Percentiles rank a stretch among this genome's conserved stretches.
Conservation (phyloP, 2,329 filamentous ascomycete species). For the Venturia pyrina region DNA sequence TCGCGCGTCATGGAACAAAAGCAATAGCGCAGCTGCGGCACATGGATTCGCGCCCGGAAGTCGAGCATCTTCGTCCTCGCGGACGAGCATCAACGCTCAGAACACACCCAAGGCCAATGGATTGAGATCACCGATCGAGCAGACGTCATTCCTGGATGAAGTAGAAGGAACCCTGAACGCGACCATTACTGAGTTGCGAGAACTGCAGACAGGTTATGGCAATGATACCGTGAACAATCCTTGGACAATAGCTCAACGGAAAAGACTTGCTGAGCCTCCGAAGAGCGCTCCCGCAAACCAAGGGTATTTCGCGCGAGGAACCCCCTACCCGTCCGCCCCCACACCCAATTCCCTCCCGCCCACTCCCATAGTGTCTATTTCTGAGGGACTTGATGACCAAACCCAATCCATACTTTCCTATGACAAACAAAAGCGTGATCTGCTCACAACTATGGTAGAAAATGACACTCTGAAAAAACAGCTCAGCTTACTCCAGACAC, state of each 20-base stretch:
- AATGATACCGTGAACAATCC: background rate
- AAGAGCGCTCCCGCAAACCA: slow-evolving; percentile 5
- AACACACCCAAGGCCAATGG: background rate
- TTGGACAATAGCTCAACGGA: background rate
- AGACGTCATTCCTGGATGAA: background rate
- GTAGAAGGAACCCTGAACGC: slow-evolving; percentile 12
- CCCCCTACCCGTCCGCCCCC: background rate
- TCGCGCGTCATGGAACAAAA: background rate
- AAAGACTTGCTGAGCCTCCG: background rate
- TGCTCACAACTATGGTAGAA: slow-evolving; percentile 4
- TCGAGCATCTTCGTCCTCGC: background rate
- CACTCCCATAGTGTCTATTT: background rate
- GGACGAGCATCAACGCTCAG: background rate
- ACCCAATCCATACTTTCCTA: background rate
- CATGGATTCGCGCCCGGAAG: background rate
- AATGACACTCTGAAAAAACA: slow-evolving; percentile 12
- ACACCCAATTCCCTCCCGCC: background rate
- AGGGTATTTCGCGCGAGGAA: background rate
- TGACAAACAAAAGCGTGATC: background rate
- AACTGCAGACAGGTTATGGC: slow-evolving; percentile 3
- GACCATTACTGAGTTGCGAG: slow-evolving; percentile 11
- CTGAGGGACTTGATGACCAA: background rate
- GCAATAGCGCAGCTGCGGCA: background rate
- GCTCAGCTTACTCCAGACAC: slow-evolving; percentile 2
- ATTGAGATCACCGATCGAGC: background rate